Evolutionary conservation across 2,329 filamentous ascomycete genomes (phyloP).

Genomic region (Alternaria arbusti): DNA sequence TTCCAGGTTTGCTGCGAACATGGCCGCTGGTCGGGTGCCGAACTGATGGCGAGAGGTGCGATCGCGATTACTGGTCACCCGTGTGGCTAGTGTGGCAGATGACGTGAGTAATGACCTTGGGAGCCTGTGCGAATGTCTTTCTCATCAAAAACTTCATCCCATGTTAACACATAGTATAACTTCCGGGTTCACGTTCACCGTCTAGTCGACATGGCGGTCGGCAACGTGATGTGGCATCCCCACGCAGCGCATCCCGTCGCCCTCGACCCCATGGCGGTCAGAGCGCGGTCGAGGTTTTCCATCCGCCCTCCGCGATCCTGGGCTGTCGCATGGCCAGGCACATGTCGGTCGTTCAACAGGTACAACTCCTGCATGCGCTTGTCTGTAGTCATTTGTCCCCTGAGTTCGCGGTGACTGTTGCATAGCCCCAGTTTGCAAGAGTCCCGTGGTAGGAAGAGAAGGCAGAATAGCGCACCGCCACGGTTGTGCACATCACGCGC

Average conservation of each 20-base stretch:
- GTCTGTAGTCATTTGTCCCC: constrained; percentile 5
- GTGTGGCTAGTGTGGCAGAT: constrained; percentile 3
- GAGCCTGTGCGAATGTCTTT: not conserved
- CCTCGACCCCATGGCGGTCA: constrained; percentile 15
- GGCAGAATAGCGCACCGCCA: constrained; percentile 1
- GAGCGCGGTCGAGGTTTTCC: constrained; percentile 15
- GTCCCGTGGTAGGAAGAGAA: not conserved
- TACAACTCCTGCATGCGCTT: constrained; percentile 5
- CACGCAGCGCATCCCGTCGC: constrained; percentile 10
- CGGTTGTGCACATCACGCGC: not conserved
- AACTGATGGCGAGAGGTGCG: not conserved
- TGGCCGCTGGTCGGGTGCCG: constrained; percentile 5
- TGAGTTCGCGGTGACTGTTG: not conserved
- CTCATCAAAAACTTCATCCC: not conserved
- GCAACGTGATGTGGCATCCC: constrained; percentile 16
- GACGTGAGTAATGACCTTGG: not conserved
- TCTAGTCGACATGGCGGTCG: constrained; percentile 14
- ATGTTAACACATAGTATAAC: not conserved
- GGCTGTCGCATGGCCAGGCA: constrained; percentile 5
- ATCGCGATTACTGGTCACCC: not conserved
- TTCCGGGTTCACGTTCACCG: constrained; percentile 1
- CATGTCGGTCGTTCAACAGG: constrained; percentile 3
- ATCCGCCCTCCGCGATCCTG: constrained; percentile 12
- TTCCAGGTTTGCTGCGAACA: not conserved
- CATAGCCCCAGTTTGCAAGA: constrained; percentile 5